These are phyloP conservation scores for Neurospora crassa DNA, from an alignment of 2,329 filamentous ascomycete species.

Conservation along the genomic window DNA sequence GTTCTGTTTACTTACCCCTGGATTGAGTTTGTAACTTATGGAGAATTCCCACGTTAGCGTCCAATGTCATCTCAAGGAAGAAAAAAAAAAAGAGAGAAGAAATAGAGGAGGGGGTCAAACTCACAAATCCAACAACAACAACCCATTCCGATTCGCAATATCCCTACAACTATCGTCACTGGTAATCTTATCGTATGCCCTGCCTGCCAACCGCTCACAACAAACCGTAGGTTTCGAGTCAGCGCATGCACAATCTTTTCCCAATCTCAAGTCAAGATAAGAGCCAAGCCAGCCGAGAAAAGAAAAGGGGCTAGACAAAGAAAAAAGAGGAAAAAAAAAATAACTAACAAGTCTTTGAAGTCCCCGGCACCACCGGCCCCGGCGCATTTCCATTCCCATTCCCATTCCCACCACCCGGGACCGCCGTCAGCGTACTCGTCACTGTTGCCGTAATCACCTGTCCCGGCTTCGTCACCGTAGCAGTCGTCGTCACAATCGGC, in stretches of 20 bases:
- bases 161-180: background rate
- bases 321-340: background rate
- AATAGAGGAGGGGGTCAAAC: background rate
- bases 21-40: background rate
- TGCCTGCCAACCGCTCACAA: background rate
- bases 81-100: background rate
- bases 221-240: too few species aligned
- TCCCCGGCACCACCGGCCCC: background rate
- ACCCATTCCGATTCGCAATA: background rate
- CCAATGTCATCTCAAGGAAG: background rate
- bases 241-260: too few species aligned
- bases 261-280: too few species aligned
- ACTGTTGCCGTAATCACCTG: too few species aligned
- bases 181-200: background rate
- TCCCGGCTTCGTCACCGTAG: too few species aligned
- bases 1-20: background rate
- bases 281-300: too few species aligned
- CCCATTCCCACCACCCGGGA: background rate
- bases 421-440: background rate
- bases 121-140: background rate
- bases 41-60: background rate
- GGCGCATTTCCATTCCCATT: background rate
- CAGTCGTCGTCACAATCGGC: background rate
- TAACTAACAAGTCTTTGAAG: background rate
- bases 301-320: background rate